Conservation (phyloP, 257 asterid species). For the Lycium barbarum region DNA sequence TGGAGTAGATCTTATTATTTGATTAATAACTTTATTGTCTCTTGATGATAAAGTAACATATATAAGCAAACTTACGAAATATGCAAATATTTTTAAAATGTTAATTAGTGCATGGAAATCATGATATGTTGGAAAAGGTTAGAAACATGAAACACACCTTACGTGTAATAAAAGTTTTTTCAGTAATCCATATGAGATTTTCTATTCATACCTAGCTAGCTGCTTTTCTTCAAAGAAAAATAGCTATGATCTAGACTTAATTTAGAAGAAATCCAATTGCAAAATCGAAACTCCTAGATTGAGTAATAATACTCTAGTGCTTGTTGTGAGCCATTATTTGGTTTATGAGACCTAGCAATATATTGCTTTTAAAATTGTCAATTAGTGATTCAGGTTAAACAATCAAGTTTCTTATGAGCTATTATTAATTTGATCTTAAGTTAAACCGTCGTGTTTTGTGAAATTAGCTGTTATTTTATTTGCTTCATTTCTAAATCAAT, state of each 20-base stretch:
- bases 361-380: background rate
- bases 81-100: background rate
- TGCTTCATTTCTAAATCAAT: background rate
- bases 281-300: background rate
- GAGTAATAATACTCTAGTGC: background rate
- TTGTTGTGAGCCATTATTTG: background rate
- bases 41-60: background rate
- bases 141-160: background rate
- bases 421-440: background rate
- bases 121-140: background rate
- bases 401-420: background rate
- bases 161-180: constrained; percentile 7
- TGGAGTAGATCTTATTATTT: background rate
- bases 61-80: background rate
- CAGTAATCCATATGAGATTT: constrained; percentile 8
- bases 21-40: background rate
- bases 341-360: background rate
- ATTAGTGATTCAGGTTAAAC: background rate
- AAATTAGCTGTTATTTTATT: background rate
- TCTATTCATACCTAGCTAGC: background rate
- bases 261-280: background rate
- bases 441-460: background rate
- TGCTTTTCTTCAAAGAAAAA: background rate
- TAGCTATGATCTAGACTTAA: background rate
- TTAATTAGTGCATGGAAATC: constrained; percentile 13